phyloP scores from a whole-genome alignment of 345 rosid species.

The Gossypium anomalum region DNA sequence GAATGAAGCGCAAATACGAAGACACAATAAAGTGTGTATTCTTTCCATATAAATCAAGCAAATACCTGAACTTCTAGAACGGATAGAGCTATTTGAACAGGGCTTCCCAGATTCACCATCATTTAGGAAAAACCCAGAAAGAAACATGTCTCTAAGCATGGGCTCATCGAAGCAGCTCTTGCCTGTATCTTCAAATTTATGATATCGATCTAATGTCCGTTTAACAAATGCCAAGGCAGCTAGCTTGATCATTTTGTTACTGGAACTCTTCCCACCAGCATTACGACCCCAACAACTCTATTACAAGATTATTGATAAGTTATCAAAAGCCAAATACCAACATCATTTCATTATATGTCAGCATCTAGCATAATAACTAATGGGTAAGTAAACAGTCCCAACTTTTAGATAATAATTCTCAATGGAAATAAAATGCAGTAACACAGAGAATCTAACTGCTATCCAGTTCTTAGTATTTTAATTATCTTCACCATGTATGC shows the following conservation, averaged over 20 bases:
- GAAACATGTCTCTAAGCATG: slow-evolving; percentile 54
- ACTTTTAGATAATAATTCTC: not conserved
- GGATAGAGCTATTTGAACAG: slow-evolving; percentile 21
- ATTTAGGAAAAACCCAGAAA: slow-evolving; percentile 37
- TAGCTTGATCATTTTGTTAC: slow-evolving; percentile 76
- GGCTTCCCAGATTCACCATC: slow-evolving; percentile 44
- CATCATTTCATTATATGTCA: not conserved
- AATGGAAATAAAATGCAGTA: not conserved
- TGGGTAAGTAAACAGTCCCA: not conserved
- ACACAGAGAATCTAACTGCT: not conserved
- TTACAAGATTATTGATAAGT: slow-evolving; percentile 17
- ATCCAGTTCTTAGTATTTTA: not conserved
- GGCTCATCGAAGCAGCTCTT: slow-evolving; percentile 85
- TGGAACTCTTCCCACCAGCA: slow-evolving; percentile 70
- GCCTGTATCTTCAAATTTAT: slow-evolving; percentile 72
- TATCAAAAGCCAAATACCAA: slow-evolving; percentile 9
- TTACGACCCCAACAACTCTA: slow-evolving; percentile 67
- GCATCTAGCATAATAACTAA: slow-evolving; percentile 4
- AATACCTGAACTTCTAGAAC: slow-evolving; percentile 40
- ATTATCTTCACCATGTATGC: not conserved
- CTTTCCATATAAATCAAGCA: slow-evolving; percentile 12
- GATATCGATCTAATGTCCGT: slow-evolving; percentile 64
- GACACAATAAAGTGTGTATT: slow-evolving; percentile 2
- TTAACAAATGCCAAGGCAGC: slow-evolving; percentile 76
- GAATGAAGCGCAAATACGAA: not conserved